These are phyloP conservation scores for Simmondsia chinensis DNA, from an alignment of 148 eudicot genomes.

Conservation along the genomic window DNA sequence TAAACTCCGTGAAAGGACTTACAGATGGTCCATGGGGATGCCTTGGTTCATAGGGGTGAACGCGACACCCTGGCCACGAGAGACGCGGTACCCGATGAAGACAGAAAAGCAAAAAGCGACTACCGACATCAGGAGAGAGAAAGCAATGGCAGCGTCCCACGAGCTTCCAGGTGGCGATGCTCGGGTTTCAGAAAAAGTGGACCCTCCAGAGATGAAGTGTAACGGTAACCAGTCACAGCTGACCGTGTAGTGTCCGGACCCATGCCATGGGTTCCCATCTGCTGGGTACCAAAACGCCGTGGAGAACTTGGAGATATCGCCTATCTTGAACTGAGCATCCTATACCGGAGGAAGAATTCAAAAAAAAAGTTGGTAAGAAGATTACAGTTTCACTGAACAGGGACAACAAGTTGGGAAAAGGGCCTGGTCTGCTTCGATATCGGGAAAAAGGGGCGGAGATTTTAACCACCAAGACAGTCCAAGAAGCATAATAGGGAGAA, in stretches of 20 bases:
- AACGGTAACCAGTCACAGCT: slow-evolving; percentile 77
- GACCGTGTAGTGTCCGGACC: slow-evolving; percentile 57
- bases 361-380: background rate
- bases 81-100: slow-evolving; percentile 36
- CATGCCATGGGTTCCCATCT: slow-evolving; percentile 75
- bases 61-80: slow-evolving; percentile 19
- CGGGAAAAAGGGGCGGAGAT: no score
- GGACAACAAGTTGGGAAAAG: no score
- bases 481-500: no score
- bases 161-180: slow-evolving; percentile 25
- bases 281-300: slow-evolving; percentile 86
- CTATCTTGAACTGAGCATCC: slow-evolving; percentile 82
- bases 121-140: slow-evolving; percentile 59
- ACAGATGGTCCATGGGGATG: slow-evolving; percentile 34
- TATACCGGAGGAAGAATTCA: slow-evolving; percentile 11
- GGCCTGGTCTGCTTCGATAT: no score
- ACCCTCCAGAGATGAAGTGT: slow-evolving; percentile 34
- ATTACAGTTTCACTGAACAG: no score
- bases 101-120: slow-evolving; percentile 56
- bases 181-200: slow-evolving; percentile 11
- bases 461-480: no score
- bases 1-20: no score
- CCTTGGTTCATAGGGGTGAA: slow-evolving; percentile 29
- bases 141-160: slow-evolving; percentile 62
- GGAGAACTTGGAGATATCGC: slow-evolving; percentile 67